Percentiles rank a stretch among this genome's conserved stretches.
phyloP scores from a whole-genome alignment of 1,284 basidiomycete species.

The Neolentinus lepideus region DNA sequence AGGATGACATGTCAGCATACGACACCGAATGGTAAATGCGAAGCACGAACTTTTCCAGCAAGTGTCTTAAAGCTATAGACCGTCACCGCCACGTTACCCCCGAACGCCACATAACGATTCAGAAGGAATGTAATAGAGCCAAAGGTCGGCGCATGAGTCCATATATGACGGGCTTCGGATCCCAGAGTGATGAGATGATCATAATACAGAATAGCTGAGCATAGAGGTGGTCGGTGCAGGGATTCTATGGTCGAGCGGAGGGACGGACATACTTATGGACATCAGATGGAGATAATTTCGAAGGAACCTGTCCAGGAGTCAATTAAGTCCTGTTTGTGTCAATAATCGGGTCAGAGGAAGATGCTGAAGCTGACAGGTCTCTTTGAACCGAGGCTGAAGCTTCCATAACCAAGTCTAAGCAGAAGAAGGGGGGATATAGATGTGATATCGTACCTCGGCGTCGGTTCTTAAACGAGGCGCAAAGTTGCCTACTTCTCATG shows the following conservation, averaged over 20 bases:
- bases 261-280: not conserved
- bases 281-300: not conserved
- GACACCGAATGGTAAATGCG: not conserved
- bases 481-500: too few species aligned
- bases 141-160: slow-evolving; percentile 1
- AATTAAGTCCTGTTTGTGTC: not conserved
- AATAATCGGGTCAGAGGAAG: not conserved
- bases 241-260: not conserved
- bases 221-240: not conserved
- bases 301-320: not conserved
- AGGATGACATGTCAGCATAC: not conserved
- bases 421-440: too few species aligned
- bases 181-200: slow-evolving; percentile 6
- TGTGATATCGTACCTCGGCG: too few species aligned
- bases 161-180: slow-evolving; percentile 4
- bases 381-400: not conserved
- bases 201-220: slow-evolving; percentile 5
- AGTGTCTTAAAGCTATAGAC: not conserved
- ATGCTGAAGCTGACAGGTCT: not conserved
- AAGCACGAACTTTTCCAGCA: not conserved
- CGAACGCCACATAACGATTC: slow-evolving; percentile 5
- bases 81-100: not conserved
- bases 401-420: too few species aligned
- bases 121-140: slow-evolving; percentile 3
- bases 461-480: too few species aligned